Evolutionary conservation across 768 basidiomycete genomes (phyloP).

Genomic region (Termitomyces sp.): DNA sequence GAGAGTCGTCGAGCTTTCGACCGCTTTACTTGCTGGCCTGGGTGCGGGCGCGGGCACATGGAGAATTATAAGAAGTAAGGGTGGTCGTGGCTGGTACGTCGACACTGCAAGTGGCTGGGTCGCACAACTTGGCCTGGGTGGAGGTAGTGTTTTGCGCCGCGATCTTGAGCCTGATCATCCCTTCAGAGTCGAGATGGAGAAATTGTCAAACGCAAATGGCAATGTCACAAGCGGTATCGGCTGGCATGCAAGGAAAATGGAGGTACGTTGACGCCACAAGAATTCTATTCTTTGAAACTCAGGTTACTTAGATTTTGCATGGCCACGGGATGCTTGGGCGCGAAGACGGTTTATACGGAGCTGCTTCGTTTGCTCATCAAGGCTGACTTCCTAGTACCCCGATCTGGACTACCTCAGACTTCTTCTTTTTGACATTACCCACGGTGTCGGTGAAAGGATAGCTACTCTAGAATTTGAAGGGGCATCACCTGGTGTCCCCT

Average conservation of each 20-base stretch:
- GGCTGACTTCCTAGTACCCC: conserved; percentile 37
- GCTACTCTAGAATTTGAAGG: not conserved
- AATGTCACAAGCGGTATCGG: conserved; percentile 90
- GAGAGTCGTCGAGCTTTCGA: conserved; percentile 83
- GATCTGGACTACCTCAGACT: not conserved
- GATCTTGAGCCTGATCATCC: conserved; percentile 59
- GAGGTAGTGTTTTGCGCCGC: conserved; percentile 46
- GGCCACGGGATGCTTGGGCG: conserved; percentile 89
- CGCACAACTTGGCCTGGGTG: conserved; percentile 30
- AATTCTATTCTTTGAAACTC: not conserved
- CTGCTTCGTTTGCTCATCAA: conserved; percentile 92
- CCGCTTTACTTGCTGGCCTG: conserved; percentile 61
- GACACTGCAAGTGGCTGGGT: conserved; percentile 86
- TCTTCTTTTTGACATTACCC: too few relatives aligned
- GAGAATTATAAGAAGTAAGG: conserved; percentile 89
- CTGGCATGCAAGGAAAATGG: conserved; percentile 97
- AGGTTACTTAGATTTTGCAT: conserved; percentile 57
- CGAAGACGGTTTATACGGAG: conserved; percentile 91
- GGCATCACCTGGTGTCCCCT: not conserved
- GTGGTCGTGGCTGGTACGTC: conserved; percentile 93
- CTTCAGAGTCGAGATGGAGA: conserved; percentile 64
- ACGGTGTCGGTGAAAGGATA: not conserved
- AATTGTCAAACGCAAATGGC: conserved; percentile 74
- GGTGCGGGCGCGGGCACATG: conserved; percentile 81
- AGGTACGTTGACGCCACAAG: conserved; percentile 48